Evolutionary conservation across 306 rosid species (phyloP).

Genomic region (Pterocarpus santalinus): DNA sequence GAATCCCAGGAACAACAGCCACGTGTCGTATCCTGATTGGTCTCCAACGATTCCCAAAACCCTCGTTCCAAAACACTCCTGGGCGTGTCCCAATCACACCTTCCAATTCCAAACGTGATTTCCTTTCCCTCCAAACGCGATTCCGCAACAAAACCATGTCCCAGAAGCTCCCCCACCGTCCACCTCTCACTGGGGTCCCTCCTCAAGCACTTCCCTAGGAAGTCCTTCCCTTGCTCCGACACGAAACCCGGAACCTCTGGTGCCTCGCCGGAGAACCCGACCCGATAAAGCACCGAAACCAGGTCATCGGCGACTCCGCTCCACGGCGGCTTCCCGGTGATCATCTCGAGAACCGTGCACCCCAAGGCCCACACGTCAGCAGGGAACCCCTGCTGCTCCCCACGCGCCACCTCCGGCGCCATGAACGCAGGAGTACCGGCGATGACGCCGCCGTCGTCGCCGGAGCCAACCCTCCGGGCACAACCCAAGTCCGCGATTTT

Average conservation of each 20-base stretch:
- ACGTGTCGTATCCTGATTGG: constrained; percentile 42
- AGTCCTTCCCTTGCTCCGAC: constrained; percentile 78
- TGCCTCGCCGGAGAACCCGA: constrained; percentile 66
- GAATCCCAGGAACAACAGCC: constrained; percentile 36
- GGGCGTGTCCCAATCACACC: constrained; percentile 61
- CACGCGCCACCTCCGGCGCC: constrained; percentile 98
- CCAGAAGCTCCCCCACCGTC: constrained; percentile 72
- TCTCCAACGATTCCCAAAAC: constrained; percentile 60
- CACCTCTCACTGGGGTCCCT: constrained; percentile 72
- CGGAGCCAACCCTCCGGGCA: constrained; percentile 51
- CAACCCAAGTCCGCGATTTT: constrained; percentile 93
- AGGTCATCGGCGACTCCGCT: constrained; percentile 62
- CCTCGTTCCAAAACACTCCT: constrained; percentile 65
- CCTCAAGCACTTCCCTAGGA: constrained; percentile 72
- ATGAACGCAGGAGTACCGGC: constrained; percentile 84
- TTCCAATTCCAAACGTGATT: neutral
- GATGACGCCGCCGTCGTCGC: constrained; percentile 14
- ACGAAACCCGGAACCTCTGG: constrained; percentile 72
- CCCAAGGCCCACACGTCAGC: constrained; percentile 97
- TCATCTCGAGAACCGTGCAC: constrained; percentile 84
- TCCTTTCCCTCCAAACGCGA: constrained; percentile 27
- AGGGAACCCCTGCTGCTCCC: constrained; percentile 76
- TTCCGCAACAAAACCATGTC: constrained; percentile 67
- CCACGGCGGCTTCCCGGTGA: constrained; percentile 79
- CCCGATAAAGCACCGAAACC: constrained; percentile 61